Conservation (phyloP, 2,329 filamentous ascomycete genomes). For the Sarocladium kiliense region DNA sequence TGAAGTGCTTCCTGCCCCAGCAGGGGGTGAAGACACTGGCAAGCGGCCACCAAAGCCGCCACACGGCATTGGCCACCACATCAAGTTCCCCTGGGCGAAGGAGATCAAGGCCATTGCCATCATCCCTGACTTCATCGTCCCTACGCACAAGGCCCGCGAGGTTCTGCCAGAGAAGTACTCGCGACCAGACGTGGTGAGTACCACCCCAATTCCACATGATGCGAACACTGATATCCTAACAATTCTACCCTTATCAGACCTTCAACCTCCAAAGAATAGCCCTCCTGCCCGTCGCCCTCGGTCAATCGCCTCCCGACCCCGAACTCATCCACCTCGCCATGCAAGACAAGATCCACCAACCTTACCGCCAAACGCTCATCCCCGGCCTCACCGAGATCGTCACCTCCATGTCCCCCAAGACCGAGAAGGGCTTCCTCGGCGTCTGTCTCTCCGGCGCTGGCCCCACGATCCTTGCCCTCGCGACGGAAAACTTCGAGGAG, state of each 20-base stretch:
- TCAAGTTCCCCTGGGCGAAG: conserved; percentile 88
- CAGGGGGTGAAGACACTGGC: conserved; percentile 87
- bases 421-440: conserved; percentile 82
- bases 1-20: conserved; percentile 85
- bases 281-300: conserved; percentile 81
- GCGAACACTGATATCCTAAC: not conserved
- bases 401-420: conserved; percentile 80
- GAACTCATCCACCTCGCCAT: conserved; percentile 95
- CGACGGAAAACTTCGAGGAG: conserved; percentile 80
- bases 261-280: conserved; percentile 96
- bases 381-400: conserved; percentile 89
- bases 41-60: conserved; percentile 84
- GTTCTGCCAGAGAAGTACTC: conserved; percentile 79
- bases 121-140: conserved; percentile 91
- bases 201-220: not conserved
- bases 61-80: conserved; percentile 87
- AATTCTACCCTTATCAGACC: conserved; percentile 35
- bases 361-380: conserved; percentile 86
- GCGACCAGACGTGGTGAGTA: conserved; percentile 72
- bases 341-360: conserved; percentile 98
- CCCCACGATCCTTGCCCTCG: conserved; percentile 88
- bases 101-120: conserved; percentile 97
- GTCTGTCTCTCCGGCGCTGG: conserved; percentile 94
- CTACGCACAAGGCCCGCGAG: conserved; percentile 84
- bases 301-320: conserved; percentile 83